Evolutionary conservation across 2,329 filamentous ascomycete genomes (phyloP).

Genomic region (Cladophialophora bantiana): DNA sequence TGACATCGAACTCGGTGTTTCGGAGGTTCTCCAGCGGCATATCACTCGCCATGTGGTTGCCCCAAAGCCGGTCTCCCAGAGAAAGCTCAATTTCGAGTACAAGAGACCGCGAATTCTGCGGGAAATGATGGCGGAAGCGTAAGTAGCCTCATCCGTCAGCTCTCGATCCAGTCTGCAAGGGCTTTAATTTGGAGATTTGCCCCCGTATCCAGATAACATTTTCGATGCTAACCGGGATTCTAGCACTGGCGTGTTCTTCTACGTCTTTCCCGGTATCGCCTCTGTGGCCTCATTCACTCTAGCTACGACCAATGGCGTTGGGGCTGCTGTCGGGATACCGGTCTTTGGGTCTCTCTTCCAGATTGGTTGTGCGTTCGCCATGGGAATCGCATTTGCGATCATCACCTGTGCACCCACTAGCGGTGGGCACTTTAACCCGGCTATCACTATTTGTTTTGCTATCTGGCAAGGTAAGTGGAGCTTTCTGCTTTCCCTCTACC

Average conservation of each 20-base stretch:
- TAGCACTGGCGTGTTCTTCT: slow-evolving; percentile 63
- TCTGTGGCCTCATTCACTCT: slow-evolving; percentile 60
- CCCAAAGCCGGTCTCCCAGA: slow-evolving; percentile 59
- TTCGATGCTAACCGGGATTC: not conserved
- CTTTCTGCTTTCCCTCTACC: not conserved
- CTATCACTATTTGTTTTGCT: slow-evolving; percentile 55
- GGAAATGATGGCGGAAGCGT: slow-evolving; percentile 63
- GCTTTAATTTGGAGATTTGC: not conserved
- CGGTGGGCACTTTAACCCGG: slow-evolving; percentile 64
- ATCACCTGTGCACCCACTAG: slow-evolving; percentile 62
- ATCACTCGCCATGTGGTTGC: slow-evolving; percentile 59
- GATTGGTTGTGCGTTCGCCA: slow-evolving; percentile 62
- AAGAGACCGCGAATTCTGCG: slow-evolving; percentile 60
- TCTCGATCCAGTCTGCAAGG: not conserved
- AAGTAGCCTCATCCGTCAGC: not conserved
- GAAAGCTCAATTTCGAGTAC: slow-evolving; percentile 63
- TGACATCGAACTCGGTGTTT: slow-evolving; percentile 59
- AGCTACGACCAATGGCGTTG: slow-evolving; percentile 46
- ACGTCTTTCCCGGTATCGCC: slow-evolving; percentile 60
- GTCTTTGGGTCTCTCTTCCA: slow-evolving; percentile 62
- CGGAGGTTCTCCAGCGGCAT: slow-evolving; percentile 61
- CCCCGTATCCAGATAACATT: not conserved
- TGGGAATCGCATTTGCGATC: slow-evolving; percentile 67
- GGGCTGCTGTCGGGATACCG: slow-evolving; percentile 44
- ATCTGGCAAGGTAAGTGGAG: slow-evolving; percentile 57